These are phyloP conservation scores for Borealophlyctis nickersoniae DNA, from an alignment of 192 early-diverging fungal genomes.

Conservation along the genomic window DNA sequence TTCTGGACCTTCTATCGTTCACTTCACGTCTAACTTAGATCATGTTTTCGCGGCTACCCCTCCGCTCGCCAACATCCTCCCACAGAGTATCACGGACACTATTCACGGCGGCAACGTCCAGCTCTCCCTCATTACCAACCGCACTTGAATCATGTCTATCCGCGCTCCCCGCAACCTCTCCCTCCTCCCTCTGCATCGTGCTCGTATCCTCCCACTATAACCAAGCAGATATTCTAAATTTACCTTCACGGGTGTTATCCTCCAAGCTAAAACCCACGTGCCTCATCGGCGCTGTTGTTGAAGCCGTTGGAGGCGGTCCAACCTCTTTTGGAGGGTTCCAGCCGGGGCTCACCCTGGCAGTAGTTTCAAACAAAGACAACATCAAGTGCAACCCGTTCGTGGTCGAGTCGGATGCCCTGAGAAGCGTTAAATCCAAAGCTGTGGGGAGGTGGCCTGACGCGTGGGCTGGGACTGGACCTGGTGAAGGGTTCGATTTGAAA, in stretches of 20 bases:
- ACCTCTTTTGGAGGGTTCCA: neutral
- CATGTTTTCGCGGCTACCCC: slow-evolving; percentile 1
- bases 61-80: too few relatives aligned
- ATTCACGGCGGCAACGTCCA: neutral
- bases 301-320: neutral
- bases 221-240: neutral
- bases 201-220: slow-evolving; percentile 15
- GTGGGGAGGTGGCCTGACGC: slow-evolving; percentile 29
- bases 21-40: too few relatives aligned
- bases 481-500: slow-evolving; percentile 17
- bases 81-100: slow-evolving; percentile 4
- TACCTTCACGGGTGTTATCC: neutral
- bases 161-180: neutral
- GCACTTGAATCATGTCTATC: neutral
- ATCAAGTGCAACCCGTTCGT: neutral
- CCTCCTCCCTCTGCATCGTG: slow-evolving; percentile 17
- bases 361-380: neutral
- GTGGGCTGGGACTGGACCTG: neutral
- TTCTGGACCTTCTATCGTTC: too few relatives aligned
- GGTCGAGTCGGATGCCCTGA: neutral
- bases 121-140: slow-evolving; percentile 1
- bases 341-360: slow-evolving; percentile 4
- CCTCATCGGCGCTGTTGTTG: slow-evolving; percentile 22
- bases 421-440: slow-evolving; percentile 15
- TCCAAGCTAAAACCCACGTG: neutral